A percentile compares a stretch with the other conserved stretches of the same genome.
Evolutionary conservation across 352 stramenopile genomes (phyloP).

Genomic region (Globisporangium echinulatum): DNA sequence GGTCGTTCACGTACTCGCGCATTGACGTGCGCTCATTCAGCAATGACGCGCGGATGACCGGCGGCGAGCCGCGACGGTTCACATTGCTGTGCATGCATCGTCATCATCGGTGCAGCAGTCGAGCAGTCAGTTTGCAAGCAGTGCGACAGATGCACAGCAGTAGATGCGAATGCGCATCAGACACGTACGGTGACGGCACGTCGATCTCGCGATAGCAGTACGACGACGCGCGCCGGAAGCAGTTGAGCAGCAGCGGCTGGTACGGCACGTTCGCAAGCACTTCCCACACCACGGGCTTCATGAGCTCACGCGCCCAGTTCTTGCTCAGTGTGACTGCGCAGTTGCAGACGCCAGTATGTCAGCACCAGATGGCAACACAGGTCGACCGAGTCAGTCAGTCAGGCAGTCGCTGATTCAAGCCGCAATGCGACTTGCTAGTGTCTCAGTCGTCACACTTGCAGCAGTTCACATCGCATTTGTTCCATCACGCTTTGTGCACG

Average conservation of each 20-base stretch:
- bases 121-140: background rate
- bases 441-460: background rate
- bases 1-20: slow-evolving; percentile 80
- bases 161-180: background rate
- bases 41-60: slow-evolving; percentile 76
- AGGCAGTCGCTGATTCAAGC: too few relatives aligned
- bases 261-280: slow-evolving; percentile 72
- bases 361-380: background rate
- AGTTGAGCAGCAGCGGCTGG: slow-evolving; percentile 70
- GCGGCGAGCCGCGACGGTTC: slow-evolving; percentile 76
- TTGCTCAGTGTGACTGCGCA: slow-evolving; percentile 55
- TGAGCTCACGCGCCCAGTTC: slow-evolving; percentile 74
- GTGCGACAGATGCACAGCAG: background rate
- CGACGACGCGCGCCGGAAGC: slow-evolving; percentile 76
- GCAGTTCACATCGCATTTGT: too few relatives aligned
- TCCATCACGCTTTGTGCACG: background rate
- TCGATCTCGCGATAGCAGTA: slow-evolving; percentile 87
- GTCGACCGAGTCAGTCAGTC: background rate
- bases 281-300: slow-evolving; percentile 79
- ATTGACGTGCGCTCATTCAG: slow-evolving; percentile 81
- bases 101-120: background rate
- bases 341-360: too few relatives aligned
- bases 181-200: slow-evolving; percentile 71
- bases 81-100: slow-evolving; percentile 55
- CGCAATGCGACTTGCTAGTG: too few relatives aligned